Evolutionary conservation across 2,329 filamentous ascomycete genomes (phyloP).

Genomic region (Lithohypha guttulata): DNA sequence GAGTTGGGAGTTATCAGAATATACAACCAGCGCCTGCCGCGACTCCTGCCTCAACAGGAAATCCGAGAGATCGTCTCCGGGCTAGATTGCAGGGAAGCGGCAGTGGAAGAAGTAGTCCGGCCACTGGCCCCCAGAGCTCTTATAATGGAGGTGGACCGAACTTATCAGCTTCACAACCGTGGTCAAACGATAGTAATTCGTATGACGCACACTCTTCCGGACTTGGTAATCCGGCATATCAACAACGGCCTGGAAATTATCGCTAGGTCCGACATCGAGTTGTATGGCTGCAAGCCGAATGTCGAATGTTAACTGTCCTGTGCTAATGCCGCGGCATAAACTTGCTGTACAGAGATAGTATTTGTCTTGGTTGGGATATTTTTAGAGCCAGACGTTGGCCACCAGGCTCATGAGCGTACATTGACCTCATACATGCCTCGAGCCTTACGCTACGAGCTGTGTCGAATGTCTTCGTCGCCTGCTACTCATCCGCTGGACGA

Average conservation of each 20-base stretch:
- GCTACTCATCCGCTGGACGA: too few relatives aligned
- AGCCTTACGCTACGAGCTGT: too few relatives aligned
- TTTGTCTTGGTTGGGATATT: too few relatives aligned
- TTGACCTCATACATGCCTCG: too few relatives aligned
- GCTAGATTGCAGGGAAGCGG: constrained; percentile 62
- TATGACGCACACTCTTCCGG: constrained; percentile 11
- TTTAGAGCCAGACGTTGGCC: too few relatives aligned
- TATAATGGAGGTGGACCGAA: constrained; percentile 13
- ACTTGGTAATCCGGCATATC: constrained; percentile 15
- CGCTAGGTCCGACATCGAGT: too few relatives aligned
- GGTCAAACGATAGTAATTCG: constrained; percentile 17
- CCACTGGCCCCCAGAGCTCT: not conserved
- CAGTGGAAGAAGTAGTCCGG: constrained; percentile 19
- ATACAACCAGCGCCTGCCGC: constrained; percentile 30
- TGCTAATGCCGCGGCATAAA: too few relatives aligned
- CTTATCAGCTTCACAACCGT: constrained; percentile 21
- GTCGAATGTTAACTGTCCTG: too few relatives aligned
- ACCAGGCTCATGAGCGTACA: too few relatives aligned
- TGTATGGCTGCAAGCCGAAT: too few relatives aligned
- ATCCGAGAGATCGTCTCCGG: constrained; percentile 53
- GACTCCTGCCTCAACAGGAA: constrained; percentile 26
- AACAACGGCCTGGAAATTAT: constrained; percentile 18
- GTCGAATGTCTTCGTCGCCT: too few relatives aligned
- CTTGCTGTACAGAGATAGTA: too few relatives aligned
- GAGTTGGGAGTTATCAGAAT: constrained; percentile 64